phyloP scores from a whole-genome alignment of 2,329 filamentous ascomycete genomes.

The Fusarium sp. region DNA sequence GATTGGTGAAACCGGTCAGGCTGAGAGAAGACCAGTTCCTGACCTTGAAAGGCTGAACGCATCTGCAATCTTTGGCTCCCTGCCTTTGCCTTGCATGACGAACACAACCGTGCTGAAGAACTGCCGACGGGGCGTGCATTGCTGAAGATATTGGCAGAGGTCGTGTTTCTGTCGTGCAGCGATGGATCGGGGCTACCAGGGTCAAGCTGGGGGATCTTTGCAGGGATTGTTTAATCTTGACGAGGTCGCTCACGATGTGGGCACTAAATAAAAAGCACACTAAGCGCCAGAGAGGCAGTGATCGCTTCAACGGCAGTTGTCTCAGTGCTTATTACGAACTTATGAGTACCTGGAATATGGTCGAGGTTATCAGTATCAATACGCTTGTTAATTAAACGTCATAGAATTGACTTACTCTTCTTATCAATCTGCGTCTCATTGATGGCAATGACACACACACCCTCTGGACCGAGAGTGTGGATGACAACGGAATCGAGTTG shows the following conservation, averaged over 20 bases:
- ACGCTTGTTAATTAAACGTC: background rate
- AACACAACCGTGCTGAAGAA: background rate
- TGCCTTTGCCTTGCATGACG: background rate
- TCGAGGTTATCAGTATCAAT: background rate
- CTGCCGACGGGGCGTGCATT: background rate
- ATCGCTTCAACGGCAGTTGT: background rate
- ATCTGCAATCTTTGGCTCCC: background rate
- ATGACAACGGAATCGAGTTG: conserved; percentile 33
- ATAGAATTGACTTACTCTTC: background rate
- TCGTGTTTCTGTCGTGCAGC: conserved; percentile 28
- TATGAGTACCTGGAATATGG: too few species aligned
- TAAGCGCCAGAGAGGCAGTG: background rate
- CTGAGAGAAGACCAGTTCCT: conserved; percentile 12
- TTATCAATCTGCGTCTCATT: background rate
- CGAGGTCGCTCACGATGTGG: background rate
- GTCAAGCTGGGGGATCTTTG: conserved; percentile 38
- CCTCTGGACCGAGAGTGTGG: background rate
- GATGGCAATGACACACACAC: background rate
- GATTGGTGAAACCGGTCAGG: conserved; percentile 16
- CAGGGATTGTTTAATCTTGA: conserved; percentile 20
- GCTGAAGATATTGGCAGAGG: background rate
- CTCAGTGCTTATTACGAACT: background rate
- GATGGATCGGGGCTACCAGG: conserved; percentile 32
- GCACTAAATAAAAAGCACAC: background rate
- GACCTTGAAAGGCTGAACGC: conserved; percentile 12